Conservation (phyloP, 2,329 filamentous ascomycete genomes). For the Aschersonia sp. region DNA sequence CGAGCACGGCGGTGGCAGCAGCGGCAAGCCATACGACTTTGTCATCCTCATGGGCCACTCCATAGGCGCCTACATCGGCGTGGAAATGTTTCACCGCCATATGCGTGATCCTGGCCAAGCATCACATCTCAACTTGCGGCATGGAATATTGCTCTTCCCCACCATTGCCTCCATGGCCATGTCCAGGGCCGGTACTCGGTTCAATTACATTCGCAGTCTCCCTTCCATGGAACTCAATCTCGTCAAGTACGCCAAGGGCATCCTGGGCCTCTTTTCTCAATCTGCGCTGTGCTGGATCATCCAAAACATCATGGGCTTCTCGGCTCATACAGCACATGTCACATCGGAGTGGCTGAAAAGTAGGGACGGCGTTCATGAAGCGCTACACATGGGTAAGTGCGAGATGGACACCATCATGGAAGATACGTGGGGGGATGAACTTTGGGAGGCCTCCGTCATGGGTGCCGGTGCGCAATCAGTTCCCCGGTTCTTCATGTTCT, state of each 20-base stretch:
- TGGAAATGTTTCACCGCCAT: constrained; percentile 51
- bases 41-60: constrained; percentile 62
- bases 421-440: constrained; percentile 42
- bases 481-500: constrained; percentile 44
- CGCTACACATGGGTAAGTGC: constrained; percentile 42
- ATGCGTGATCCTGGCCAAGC: constrained; percentile 19
- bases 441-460: constrained; percentile 31
- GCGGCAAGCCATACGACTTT: constrained; percentile 27
- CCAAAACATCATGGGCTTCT: constrained; percentile 28
- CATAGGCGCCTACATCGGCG: constrained; percentile 56
- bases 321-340: constrained; percentile 29
- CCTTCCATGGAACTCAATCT: constrained; percentile 12
- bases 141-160: constrained; percentile 56
- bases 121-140: constrained; percentile 26
- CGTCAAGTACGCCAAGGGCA: constrained; percentile 25
- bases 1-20: neutral
- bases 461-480: constrained; percentile 1
- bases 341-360: constrained; percentile 41
- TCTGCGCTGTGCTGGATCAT: constrained; percentile 28
- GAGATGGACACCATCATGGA: constrained; percentile 46
- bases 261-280: constrained; percentile 27
- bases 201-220: constrained; percentile 22
- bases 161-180: constrained; percentile 57
- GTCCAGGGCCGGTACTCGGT: constrained; percentile 42
- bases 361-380: constrained; percentile 43